These are phyloP conservation scores for Tulasnella sp. DNA, from an alignment of 768 basidiomycete genomes.

Conservation along the genomic window DNA sequence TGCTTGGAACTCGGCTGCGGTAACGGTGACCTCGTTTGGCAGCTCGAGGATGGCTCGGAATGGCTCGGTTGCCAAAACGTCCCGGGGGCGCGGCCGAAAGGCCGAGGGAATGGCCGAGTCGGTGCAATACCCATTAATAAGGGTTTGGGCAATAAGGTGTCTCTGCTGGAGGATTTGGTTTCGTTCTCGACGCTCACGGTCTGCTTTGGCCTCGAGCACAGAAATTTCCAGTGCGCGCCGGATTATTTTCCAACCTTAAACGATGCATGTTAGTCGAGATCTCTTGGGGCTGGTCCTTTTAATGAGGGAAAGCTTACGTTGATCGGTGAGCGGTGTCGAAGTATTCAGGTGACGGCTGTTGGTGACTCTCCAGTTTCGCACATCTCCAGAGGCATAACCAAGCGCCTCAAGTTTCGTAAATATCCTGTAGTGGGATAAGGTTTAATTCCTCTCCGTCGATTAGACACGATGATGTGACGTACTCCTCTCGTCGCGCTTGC, in stretches of 20 bases:
- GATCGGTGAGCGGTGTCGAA: background rate
- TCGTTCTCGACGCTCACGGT: too few relatives aligned
- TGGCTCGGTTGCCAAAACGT: background rate
- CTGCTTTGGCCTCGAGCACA: background rate
- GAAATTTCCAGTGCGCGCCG: background rate
- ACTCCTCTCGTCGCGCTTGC: background rate
- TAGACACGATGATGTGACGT: background rate
- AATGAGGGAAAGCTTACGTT: background rate
- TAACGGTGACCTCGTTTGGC: background rate
- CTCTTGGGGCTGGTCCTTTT: too few relatives aligned
- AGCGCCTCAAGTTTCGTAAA: background rate
- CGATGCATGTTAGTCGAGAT: background rate
- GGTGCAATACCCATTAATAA: background rate
- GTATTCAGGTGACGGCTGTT: background rate
- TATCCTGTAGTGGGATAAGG: background rate
- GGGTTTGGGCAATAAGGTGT: background rate
- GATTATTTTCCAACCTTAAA: background rate
- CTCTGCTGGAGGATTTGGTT: background rate
- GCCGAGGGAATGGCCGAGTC: background rate
- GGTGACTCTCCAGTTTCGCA: background rate
- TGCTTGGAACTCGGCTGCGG: too few relatives aligned
- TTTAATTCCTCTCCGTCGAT: background rate
- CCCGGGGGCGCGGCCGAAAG: background rate
- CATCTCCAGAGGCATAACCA: background rate
- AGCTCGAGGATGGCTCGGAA: background rate